Percentiles rank a stretch among this genome's conserved stretches.
phyloP scores from a whole-genome alignment of 2,329 filamentous ascomycete genomes.

The Beauveria pseudobassiana region DNA sequence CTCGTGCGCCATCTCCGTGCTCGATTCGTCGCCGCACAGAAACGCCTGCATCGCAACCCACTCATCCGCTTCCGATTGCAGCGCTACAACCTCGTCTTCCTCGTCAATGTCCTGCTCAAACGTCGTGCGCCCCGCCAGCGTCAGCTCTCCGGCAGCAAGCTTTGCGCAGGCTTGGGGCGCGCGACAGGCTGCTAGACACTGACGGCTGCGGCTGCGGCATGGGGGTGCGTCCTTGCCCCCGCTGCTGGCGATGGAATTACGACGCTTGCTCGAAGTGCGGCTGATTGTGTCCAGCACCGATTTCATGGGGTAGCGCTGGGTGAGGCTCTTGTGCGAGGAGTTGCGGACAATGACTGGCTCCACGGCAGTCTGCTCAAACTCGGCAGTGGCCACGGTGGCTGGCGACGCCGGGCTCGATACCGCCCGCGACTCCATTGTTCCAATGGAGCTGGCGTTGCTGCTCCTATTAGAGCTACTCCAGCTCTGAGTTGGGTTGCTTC shows the following conservation, averaged over 20 bases:
- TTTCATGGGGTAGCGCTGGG: slow-evolving; percentile 10
- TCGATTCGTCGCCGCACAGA: slow-evolving; percentile 20
- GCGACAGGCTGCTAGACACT: background rate
- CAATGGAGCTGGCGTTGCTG: slow-evolving; percentile 3
- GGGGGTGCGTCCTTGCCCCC: slow-evolving; percentile 8
- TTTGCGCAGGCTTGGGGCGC: slow-evolving; percentile 14
- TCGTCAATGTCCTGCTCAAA: slow-evolving; percentile 17
- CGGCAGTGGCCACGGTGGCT: background rate
- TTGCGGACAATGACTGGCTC: slow-evolving; percentile 11
- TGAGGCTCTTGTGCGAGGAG: slow-evolving; percentile 11
- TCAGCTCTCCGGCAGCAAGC: slow-evolving; percentile 14
- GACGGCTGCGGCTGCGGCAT: slow-evolving; percentile 2
- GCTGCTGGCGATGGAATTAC: background rate
- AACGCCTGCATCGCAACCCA: slow-evolving; percentile 31
- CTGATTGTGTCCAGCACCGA: slow-evolving; percentile 5
- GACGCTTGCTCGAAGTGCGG: slow-evolving; percentile 6
- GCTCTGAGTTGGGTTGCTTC: background rate
- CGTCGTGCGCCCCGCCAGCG: slow-evolving; percentile 8
- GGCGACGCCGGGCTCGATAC: background rate
- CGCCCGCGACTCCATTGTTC: background rate
- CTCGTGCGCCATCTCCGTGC: slow-evolving; percentile 15
- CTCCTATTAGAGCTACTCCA: background rate
- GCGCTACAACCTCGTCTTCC: slow-evolving; percentile 19
- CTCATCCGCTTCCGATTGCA: slow-evolving; percentile 23
- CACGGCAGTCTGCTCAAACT: background rate